Conservation (phyloP, 805 yeast genomes). For the Candida sphagnicola region DNA sequence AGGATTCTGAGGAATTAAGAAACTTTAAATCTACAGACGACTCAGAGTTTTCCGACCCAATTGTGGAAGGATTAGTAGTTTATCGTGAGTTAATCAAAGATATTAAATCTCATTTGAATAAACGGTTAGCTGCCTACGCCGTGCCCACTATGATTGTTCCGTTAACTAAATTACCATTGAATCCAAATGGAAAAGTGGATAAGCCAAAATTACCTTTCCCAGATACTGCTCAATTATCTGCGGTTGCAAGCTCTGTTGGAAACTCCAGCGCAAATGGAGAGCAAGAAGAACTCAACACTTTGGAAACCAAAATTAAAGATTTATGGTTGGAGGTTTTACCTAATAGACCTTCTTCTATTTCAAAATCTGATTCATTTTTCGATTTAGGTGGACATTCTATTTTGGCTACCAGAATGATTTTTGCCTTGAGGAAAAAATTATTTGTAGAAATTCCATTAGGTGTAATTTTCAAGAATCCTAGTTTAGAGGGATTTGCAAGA, state of each 20-base stretch:
- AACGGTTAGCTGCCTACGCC: conserved; percentile 88
- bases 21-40: conserved; percentile 48
- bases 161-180: conserved; percentile 78
- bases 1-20: conserved; percentile 41
- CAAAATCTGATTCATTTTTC: conserved; percentile 84
- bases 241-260: conserved; percentile 56
- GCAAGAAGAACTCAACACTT: conserved; percentile 47
- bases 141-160: conserved; percentile 92
- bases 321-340: conserved; percentile 87
- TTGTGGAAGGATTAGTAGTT: conserved; percentile 73
- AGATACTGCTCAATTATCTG: conserved; percentile 75
- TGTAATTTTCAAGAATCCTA: conserved; percentile 84
- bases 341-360: conserved; percentile 71
- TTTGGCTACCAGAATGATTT: conserved; percentile 94
- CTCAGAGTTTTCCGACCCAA: conserved; percentile 53
- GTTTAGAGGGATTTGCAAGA: conserved; percentile 71
- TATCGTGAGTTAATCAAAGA: conserved; percentile 76
- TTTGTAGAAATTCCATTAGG: conserved; percentile 85
- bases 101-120: conserved; percentile 77
- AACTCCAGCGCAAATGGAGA: conserved; percentile 40
- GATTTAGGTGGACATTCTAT: conserved; percentile 98
- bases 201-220: conserved; percentile 97
- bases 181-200: conserved; percentile 98
- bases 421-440: conserved; percentile 76
- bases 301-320: conserved; percentile 68